Evolutionary conservation across 2,329 filamentous ascomycete genomes (phyloP).

Genomic region (Ophiostoma australiae): DNA sequence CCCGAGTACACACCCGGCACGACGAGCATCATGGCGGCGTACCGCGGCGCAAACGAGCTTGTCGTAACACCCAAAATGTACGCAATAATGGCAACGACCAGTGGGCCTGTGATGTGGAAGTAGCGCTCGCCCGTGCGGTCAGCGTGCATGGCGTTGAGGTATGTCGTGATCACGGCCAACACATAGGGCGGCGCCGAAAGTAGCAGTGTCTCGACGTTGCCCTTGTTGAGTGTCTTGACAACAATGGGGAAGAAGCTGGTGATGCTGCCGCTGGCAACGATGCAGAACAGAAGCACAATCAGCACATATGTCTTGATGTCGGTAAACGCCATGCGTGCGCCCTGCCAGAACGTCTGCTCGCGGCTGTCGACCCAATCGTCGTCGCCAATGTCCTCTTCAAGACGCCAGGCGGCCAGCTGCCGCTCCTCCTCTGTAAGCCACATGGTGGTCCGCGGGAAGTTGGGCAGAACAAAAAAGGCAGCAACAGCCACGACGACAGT

Average conservation of each 20-base stretch:
- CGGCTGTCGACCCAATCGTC: conserved; percentile 56
- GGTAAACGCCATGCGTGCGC: conserved; percentile 50
- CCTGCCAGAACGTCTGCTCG: conserved; percentile 52
- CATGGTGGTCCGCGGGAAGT: conserved; percentile 50
- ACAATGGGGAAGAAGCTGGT: conserved; percentile 66
- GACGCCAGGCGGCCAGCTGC: conserved; percentile 41
- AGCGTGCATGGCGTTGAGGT: conserved; percentile 64
- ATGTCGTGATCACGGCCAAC: conserved; percentile 56
- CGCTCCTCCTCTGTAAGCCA: conserved; percentile 45
- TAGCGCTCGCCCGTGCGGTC: conserved; percentile 67
- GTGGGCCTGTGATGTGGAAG: conserved; percentile 59
- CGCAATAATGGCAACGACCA: conserved; percentile 56
- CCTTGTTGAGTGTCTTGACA: conserved; percentile 62
- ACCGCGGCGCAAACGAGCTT: conserved; percentile 55
- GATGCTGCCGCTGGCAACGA: conserved; percentile 51
- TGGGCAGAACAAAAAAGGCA: conserved; percentile 45
- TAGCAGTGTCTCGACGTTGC: conserved; percentile 54
- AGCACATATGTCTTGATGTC: conserved; percentile 59
- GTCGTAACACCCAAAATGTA: conserved; percentile 67
- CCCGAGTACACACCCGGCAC: conserved; percentile 47
- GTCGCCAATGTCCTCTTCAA: conserved; percentile 51
- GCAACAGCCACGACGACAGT: conserved; percentile 28
- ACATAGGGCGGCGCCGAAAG: conserved; percentile 63
- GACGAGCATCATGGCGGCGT: conserved; percentile 70
- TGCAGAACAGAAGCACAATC: conserved; percentile 54